Conservation (phyloP, 352 stramenopile genomes). For the Phytopythium aichiense region DNA sequence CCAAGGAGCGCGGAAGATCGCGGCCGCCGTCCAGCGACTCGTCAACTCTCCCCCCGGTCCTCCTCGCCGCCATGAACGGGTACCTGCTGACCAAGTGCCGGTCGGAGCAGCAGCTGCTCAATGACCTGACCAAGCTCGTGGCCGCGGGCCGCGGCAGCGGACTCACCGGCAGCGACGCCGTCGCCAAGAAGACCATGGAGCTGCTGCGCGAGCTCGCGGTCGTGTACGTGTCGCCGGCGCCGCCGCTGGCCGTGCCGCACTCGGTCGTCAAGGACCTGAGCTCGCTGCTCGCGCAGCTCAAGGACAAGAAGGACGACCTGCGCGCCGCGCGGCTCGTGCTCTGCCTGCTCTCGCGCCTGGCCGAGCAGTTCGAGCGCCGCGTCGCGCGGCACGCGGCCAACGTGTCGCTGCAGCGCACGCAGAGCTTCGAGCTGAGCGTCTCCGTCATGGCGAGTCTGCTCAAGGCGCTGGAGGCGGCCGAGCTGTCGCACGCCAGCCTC, state of each 20-base stretch:
- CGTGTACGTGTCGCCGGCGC: conserved; percentile 64
- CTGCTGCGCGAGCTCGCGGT: conserved; percentile 66
- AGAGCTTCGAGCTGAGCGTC: conserved; percentile 43
- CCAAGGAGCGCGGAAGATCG: too few species aligned
- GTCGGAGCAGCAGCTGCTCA: conserved; percentile 82
- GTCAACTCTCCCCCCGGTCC: too few species aligned
- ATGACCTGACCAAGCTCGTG: conserved; percentile 61
- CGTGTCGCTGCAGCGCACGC: conserved; percentile 18
- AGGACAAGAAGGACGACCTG: conserved; percentile 77
- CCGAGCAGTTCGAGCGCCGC: conserved; percentile 59
- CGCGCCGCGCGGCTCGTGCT: conserved; percentile 57
- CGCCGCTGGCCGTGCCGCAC: conserved; percentile 41
- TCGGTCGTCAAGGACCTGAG: conserved; percentile 65
- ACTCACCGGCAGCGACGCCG: conserved; percentile 48
- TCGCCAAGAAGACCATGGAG: conserved; percentile 66
- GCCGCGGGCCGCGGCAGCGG: background rate
- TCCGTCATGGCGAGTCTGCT: conserved; percentile 40
- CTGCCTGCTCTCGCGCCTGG: conserved; percentile 54
- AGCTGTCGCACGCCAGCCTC: conserved; percentile 38
- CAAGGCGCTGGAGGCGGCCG: conserved; percentile 43
- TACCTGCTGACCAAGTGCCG: conserved; percentile 61
- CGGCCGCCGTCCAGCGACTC: too few species aligned
- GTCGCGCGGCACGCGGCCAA: conserved; percentile 11
- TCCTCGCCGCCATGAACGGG: conserved; percentile 42
- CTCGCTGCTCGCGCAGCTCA: conserved; percentile 57